A percentile compares a stretch with the other conserved stretches of the same genome.
Evolutionary conservation across 306 rosid genomes (phyloP).

Genomic region (Quercus wislizeni): DNA sequence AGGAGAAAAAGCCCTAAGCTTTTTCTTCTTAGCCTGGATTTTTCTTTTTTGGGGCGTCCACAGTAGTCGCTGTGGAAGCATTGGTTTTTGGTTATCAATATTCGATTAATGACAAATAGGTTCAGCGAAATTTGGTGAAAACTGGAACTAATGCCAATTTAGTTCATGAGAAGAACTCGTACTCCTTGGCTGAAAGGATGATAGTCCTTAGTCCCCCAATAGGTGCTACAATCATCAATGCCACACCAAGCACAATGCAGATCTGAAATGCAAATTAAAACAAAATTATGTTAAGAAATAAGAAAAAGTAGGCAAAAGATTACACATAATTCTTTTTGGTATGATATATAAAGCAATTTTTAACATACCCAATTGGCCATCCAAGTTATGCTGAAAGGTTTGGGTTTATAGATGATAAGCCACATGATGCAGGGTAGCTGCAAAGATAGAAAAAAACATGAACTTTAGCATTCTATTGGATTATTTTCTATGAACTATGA

Average conservation of each 20-base stretch:
- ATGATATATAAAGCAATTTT: background rate
- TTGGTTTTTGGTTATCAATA: too few species aligned
- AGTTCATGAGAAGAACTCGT: conserved; percentile 67
- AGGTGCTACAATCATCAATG: conserved; percentile 63
- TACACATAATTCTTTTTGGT: background rate
- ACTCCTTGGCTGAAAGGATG: conserved; percentile 42
- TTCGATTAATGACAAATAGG: too few species aligned
- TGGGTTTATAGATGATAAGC: conserved; percentile 65
- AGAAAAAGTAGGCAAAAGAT: background rate
- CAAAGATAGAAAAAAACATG: conserved; percentile 1
- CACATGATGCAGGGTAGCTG: conserved; percentile 89
- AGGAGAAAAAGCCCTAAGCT: too few species aligned
- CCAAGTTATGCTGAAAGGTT: conserved; percentile 64
- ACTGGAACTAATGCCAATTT: background rate
- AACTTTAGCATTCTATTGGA: background rate
- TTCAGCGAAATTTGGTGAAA: background rate
- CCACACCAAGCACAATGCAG: conserved; percentile 62
- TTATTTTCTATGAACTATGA: background rate
- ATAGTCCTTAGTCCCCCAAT: conserved; percentile 65
- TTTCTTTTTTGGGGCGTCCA: too few species aligned
- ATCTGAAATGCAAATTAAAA: conserved; percentile 29
- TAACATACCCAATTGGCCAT: conserved; percentile 57
- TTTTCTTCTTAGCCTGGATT: too few species aligned
- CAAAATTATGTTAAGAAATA: background rate
- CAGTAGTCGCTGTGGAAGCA: too few species aligned